phyloP scores from a whole-genome alignment of 2,329 filamentous ascomycete species.

The Septoria linicola region DNA sequence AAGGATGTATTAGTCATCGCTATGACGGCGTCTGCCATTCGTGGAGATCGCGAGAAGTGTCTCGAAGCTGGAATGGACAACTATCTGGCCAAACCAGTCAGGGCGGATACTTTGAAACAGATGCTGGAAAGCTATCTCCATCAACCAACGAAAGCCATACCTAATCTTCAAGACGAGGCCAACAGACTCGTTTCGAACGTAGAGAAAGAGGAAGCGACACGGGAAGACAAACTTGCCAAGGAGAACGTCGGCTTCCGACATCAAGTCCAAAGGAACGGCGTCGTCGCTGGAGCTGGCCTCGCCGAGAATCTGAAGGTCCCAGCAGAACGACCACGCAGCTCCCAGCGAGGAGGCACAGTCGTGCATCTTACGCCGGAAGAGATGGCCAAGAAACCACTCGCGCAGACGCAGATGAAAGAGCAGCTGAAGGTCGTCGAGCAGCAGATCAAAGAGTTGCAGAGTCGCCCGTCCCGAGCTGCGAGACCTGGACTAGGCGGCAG shows the following conservation, averaged over 20 bases:
- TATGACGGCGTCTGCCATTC: slow-evolving; percentile 94
- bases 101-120: slow-evolving; percentile 78
- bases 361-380: slow-evolving; percentile 33
- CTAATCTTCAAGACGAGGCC: slow-evolving; percentile 49
- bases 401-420: slow-evolving; percentile 21
- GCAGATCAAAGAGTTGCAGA: slow-evolving; percentile 23
- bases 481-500: slow-evolving; percentile 1
- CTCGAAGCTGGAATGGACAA: slow-evolving; percentile 97
- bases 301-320: neutral
- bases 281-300: neutral
- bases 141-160: slow-evolving; percentile 47
- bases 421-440: slow-evolving; percentile 22
- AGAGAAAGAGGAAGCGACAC: slow-evolving; percentile 17
- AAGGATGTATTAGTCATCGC: slow-evolving; percentile 87
- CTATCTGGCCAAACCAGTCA: slow-evolving; percentile 92
- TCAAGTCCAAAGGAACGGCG: slow-evolving; percentile 2
- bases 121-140: slow-evolving; percentile 70
- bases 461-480: slow-evolving; percentile 4
- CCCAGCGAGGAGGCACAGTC: slow-evolving; percentile 24
- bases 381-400: slow-evolving; percentile 28
- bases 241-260: slow-evolving; percentile 1
- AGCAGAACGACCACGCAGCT: slow-evolving; percentile 24
- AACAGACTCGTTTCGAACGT: slow-evolving; percentile 44
- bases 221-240: slow-evolving; percentile 1
- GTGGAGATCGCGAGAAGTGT: slow-evolving; percentile 92